Evolutionary conservation across 768 basidiomycete genomes (phyloP).

Genomic region (Termitomyces sp.): DNA sequence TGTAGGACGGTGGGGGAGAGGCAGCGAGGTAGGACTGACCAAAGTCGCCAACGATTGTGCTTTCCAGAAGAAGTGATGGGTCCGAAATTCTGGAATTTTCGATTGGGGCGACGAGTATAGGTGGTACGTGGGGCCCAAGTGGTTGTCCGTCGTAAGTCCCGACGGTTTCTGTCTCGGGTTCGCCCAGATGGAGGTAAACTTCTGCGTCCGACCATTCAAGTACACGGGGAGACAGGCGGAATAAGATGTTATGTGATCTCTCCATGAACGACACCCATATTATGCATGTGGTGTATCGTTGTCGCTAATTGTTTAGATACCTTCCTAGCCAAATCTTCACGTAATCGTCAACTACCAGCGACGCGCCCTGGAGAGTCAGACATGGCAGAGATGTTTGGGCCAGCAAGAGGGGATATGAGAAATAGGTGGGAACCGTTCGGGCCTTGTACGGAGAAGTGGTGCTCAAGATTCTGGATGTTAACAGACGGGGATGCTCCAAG

Average conservation of each 20-base stretch:
- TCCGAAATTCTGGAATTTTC: constrained; percentile 15
- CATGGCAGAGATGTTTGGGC: constrained; percentile 33
- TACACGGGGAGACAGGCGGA: constrained; percentile 22
- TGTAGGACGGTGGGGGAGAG: constrained; percentile 24
- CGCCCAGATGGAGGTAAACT: constrained; percentile 27
- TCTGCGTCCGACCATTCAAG: constrained; percentile 29
- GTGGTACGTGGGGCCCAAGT: constrained; percentile 25
- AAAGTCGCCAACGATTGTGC: constrained; percentile 31
- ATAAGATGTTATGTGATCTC: constrained; percentile 38
- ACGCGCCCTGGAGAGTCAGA: constrained; percentile 27
- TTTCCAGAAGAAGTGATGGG: constrained; percentile 27
- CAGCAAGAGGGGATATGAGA: constrained; percentile 44
- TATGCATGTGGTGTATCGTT: constrained; percentile 28
- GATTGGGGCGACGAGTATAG: constrained; percentile 25
- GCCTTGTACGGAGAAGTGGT: constrained; percentile 43
- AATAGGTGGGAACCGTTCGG: constrained; percentile 51
- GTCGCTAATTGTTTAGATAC: constrained; percentile 27
- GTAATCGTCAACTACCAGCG: constrained; percentile 27
- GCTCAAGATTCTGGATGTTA: constrained; percentile 27
- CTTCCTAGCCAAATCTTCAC: constrained; percentile 30
- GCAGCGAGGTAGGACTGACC: constrained; percentile 29
- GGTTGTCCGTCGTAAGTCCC: constrained; percentile 19
- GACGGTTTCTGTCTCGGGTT: constrained; percentile 28
- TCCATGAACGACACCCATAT: constrained; percentile 31
- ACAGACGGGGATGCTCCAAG: constrained; percentile 25